A percentile compares a stretch with the other conserved stretches of the same genome.
These are phyloP conservation scores for Stemphylium vesicarium DNA, from an alignment of 2,329 filamentous ascomycete species.

Conservation along the genomic window DNA sequence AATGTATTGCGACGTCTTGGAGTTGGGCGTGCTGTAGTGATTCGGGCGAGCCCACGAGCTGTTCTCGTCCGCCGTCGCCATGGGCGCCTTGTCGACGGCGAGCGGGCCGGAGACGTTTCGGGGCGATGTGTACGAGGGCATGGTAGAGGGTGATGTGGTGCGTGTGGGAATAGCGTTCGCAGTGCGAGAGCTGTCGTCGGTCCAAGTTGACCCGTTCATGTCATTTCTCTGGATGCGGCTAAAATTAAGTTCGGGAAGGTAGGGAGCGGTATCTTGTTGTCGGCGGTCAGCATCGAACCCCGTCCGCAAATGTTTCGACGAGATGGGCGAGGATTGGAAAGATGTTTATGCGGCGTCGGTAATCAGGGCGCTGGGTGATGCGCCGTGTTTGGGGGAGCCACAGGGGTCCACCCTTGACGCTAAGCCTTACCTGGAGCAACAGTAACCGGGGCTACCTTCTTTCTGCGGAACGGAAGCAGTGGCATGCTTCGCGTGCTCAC, in stretches of 20 bases:
- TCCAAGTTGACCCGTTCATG: constrained; percentile 36
- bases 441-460: constrained; percentile 12
- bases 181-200: constrained; percentile 25
- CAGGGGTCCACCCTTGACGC: constrained; percentile 14
- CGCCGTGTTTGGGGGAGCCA: constrained; percentile 29
- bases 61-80: constrained; percentile 32
- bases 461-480: constrained; percentile 11
- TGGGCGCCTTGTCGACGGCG: constrained; percentile 36
- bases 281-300: constrained; percentile 28
- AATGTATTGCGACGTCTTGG: constrained; percentile 59
- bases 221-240: constrained; percentile 28
- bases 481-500: constrained; percentile 6
- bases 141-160: constrained; percentile 19
- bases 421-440: constrained; percentile 22
- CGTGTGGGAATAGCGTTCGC: constrained; percentile 22
- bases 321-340: constrained; percentile 10
- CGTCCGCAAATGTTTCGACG: constrained; percentile 7
- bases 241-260: constrained; percentile 30
- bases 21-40: constrained; percentile 38
- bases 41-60: constrained; percentile 39
- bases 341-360: constrained; percentile 28
- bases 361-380: constrained; percentile 22
- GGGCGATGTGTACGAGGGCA: constrained; percentile 40
- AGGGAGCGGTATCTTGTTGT: constrained; percentile 22
- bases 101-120: constrained; percentile 42